Percentiles rank a stretch among this genome's conserved stretches.
Evolutionary conservation across 1,139 yeast species (phyloP).

Genomic region (Debaryomyces subglobosus): DNA sequence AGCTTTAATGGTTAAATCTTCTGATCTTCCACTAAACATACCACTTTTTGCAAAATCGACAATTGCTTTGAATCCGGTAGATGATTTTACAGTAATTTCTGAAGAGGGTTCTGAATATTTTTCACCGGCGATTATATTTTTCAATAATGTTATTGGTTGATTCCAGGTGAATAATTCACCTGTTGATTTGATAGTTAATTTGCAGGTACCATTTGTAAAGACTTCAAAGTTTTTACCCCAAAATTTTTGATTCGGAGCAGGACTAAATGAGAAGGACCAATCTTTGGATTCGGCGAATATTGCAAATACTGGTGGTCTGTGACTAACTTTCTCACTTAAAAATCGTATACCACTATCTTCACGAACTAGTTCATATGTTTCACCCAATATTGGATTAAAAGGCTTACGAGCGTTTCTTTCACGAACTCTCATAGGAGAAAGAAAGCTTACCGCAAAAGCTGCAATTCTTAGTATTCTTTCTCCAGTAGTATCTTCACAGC

Average conservation of each 20-base stretch:
- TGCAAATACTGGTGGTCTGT: slow-evolving; percentile 83
- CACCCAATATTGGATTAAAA: slow-evolving; percentile 88
- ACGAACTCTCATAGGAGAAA: slow-evolving; percentile 72
- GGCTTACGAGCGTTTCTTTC: slow-evolving; percentile 84
- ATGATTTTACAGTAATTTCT: slow-evolving; percentile 64
- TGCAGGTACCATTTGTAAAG: slow-evolving; percentile 69
- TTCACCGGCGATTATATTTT: slow-evolving; percentile 92
- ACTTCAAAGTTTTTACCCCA: slow-evolving; percentile 96
- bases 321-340: slow-evolving; percentile 77
- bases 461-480: slow-evolving; percentile 73
- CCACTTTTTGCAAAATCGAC: slow-evolving; percentile 73
- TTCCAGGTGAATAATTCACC: slow-evolving; percentile 80
- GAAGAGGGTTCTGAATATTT: slow-evolving; percentile 90
- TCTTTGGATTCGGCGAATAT: slow-evolving; percentile 68
- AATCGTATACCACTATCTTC: slow-evolving; percentile 74
- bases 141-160: slow-evolving; percentile 80
- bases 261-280: slow-evolving; percentile 79
- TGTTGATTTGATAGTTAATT: slow-evolving; percentile 55
- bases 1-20: slow-evolving; percentile 66
- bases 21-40: slow-evolving; percentile 88
- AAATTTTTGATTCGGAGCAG: slow-evolving; percentile 84
- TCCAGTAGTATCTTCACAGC: slow-evolving; percentile 45
- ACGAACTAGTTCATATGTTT: slow-evolving; percentile 80
- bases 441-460: slow-evolving; percentile 76
- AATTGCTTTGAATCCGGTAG: slow-evolving; percentile 67